Percentiles rank a stretch among this genome's conserved stretches.
Conservation (phyloP, 2,329 filamentous ascomycete species). For the Alternaria gansuensis region DNA sequence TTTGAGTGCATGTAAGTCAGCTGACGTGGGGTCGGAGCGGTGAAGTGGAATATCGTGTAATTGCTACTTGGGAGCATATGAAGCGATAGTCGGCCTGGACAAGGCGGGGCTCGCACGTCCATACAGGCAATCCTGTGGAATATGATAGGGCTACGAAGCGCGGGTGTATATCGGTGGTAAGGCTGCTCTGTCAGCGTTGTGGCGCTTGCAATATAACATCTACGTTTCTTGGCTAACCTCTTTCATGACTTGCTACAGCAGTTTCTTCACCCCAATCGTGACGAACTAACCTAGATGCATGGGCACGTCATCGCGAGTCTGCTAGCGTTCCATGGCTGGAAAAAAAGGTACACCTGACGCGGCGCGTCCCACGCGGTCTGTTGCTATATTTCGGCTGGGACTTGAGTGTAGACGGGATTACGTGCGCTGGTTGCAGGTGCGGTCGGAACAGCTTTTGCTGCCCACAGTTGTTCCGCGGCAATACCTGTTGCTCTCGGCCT, state of each 20-base stretch:
- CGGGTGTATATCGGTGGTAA: constrained; percentile 1
- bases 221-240: constrained; percentile 1
- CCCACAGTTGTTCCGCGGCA: neutral
- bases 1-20: constrained; percentile 15
- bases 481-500: constrained; percentile 2
- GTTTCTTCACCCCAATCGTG: neutral
- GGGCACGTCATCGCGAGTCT: neutral
- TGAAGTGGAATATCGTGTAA: neutral
- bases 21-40: constrained; percentile 15
- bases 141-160: constrained; percentile 6
- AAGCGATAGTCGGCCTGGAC: neutral
- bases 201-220: constrained; percentile 1
- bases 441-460: constrained; percentile 9
- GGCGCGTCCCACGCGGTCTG: neutral
- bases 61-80: constrained; percentile 5
- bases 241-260: neutral
- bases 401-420: neutral
- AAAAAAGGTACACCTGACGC: neutral
- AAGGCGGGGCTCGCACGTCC: neutral
- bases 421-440: constrained; percentile 4
- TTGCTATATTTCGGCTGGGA: neutral
- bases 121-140: neutral
- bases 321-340: neutral
- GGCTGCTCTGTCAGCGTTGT: constrained; percentile 17
- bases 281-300: neutral